A percentile compares a stretch with the other conserved stretches of the same genome.
Conservation (phyloP, 2,329 filamentous ascomycete species). For the Ascochyta lentis region DNA sequence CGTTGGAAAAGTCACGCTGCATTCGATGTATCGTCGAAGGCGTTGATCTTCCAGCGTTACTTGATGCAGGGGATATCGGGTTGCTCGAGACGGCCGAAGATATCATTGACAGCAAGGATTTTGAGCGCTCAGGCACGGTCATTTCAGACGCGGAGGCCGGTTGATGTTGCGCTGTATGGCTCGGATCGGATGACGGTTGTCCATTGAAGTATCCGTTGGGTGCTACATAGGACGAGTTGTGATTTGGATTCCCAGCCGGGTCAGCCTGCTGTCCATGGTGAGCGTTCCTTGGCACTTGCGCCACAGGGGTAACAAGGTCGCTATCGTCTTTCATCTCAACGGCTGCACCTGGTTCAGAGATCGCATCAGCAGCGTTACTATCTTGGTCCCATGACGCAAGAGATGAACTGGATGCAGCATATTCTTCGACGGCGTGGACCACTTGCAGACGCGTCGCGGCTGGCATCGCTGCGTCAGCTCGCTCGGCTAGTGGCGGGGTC, state of each 20-base stretch:
- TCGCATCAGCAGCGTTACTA: conserved; percentile 33
- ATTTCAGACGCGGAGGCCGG: conserved; percentile 19
- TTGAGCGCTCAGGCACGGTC: conserved; percentile 37
- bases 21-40: conserved; percentile 39
- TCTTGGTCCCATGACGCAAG: conserved; percentile 43
- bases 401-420: conserved; percentile 39
- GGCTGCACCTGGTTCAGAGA: conserved; percentile 31
- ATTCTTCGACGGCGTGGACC: conserved; percentile 42
- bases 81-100: conserved; percentile 45
- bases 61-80: conserved; percentile 39
- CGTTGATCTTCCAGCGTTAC: conserved; percentile 36
- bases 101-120: conserved; percentile 46
- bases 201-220: conserved; percentile 22
- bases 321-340: conserved; percentile 37
- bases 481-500: conserved; percentile 12
- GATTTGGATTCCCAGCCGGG: conserved; percentile 25
- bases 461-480: conserved; percentile 9
- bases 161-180: conserved; percentile 22
- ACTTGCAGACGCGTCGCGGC: conserved; percentile 30
- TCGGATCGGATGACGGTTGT: conserved; percentile 15
- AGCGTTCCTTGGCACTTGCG: conserved; percentile 30
- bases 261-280: conserved; percentile 23
- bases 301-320: conserved; percentile 36
- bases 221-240: conserved; percentile 16
- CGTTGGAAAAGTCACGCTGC: conserved; percentile 32